Evolutionary conservation across 306 rosid genomes (phyloP), one percentile per base, ranked within the genome.

Genomic region (Crataegus laevigata): DNA sequence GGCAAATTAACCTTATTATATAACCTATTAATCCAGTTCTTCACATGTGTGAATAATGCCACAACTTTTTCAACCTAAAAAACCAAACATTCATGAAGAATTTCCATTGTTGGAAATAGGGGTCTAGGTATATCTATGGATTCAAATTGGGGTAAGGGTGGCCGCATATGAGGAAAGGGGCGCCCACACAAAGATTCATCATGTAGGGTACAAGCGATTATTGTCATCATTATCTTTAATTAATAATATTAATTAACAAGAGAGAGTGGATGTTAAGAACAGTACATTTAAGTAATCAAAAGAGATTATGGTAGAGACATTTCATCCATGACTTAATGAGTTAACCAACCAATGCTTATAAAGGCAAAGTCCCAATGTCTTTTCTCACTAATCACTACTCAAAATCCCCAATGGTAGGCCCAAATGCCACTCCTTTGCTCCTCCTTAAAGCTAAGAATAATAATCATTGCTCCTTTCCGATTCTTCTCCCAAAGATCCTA

Each of bases 361-460:
- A 83, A 75, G 84, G 83, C 86, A 81, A 85, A 79, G 80, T 87
- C 76, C 87, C 70, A 64, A 74, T 68, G 66, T 55, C 34, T 71
- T 76, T 30, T 29, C 66, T 66, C 77, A 58, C 60, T 85, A 60
- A 81, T 88, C 68, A 75, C 72, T 55, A 58, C 76, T 74, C 47
- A 52, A 50, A 79, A 66, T 24, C 62, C 83, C 68, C 64, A 78
- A 47, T 66, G 82, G 87, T 76, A 78, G 98, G 91, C 82, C 98
- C 90, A 69, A 82, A 59, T 29, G 61, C 77, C 75, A 87, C 82
- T 82, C 80, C 79, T 75, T 93, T 93, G 96, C 97, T 87, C 98
- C 96, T 89, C 86, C 97, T 89, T 89, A 89, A 93, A 93, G 96
- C 91, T 91, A 93, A 87, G 83, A 83, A 83, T 84, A 90, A 82